Conservation (phyloP, 352 stramenopile species). For the Pythium dissotocum region DNA sequence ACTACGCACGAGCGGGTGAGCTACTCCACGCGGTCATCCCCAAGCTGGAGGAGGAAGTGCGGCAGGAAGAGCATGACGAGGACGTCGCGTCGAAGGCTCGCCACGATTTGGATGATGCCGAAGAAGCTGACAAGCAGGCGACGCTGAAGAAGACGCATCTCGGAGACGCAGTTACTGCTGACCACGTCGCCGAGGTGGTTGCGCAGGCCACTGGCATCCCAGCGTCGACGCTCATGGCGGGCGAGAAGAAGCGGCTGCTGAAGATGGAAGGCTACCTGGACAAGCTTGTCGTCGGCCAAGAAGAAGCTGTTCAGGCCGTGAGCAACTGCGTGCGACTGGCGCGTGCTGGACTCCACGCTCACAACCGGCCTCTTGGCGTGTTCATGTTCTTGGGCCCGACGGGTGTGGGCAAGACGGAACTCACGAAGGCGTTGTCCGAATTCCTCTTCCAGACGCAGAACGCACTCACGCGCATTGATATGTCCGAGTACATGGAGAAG, state of each 20-base stretch:
- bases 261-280: constrained; percentile 85
- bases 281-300: constrained; percentile 93
- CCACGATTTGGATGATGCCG: constrained; percentile 48
- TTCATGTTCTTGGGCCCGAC: constrained; percentile 97
- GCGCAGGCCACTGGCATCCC: constrained; percentile 91
- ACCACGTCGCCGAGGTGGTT: constrained; percentile 94
- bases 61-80: constrained; percentile 90
- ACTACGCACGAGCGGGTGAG: constrained; percentile 80
- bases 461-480: constrained; percentile 96
- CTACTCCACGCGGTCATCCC: constrained; percentile 86
- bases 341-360: constrained; percentile 87
- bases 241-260: constrained; percentile 79
- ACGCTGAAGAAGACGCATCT: constrained; percentile 63
- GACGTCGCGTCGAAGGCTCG: constrained; percentile 72
- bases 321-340: constrained; percentile 91
- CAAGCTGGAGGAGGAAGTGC: constrained; percentile 92
- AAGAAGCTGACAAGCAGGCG: constrained; percentile 35
- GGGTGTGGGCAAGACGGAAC: constrained; percentile 95
- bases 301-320: constrained; percentile 91
- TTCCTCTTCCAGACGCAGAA: constrained; percentile 96
- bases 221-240: constrained; percentile 78
- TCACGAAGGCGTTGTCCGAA: constrained; percentile 93
- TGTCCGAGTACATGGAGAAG: constrained; percentile 98
- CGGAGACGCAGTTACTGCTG: constrained; percentile 88
- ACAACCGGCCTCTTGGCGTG: constrained; percentile 91